Conservation (phyloP, 2,329 filamentous ascomycete species). For the Colletotrichum plurivorum region DNA sequence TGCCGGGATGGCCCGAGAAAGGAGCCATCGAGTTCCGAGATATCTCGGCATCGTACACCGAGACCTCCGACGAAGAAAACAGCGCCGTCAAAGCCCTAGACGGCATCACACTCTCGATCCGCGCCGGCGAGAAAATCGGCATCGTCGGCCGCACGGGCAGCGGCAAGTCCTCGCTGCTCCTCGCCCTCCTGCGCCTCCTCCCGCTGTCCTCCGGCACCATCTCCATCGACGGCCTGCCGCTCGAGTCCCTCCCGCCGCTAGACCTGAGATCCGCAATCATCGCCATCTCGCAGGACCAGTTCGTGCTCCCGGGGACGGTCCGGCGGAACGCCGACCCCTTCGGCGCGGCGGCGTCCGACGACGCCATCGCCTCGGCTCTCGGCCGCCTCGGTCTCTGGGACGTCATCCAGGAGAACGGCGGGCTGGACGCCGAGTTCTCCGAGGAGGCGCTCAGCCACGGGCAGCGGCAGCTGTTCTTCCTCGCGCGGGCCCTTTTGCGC, state of each 20-base stretch:
- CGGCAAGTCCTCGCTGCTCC: constrained; percentile 45
- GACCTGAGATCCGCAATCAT: constrained; percentile 41
- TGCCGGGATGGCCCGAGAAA: constrained; percentile 50
- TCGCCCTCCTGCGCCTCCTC: constrained; percentile 61
- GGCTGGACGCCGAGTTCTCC: constrained; percentile 43
- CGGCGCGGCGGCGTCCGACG: background rate
- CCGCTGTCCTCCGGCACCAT: constrained; percentile 56
- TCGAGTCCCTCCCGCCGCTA: constrained; percentile 37
- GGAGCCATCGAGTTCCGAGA: constrained; percentile 52
- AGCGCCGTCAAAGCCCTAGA: constrained; percentile 43
- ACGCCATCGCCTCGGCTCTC: constrained; percentile 51
- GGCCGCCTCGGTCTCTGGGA: constrained; percentile 39
- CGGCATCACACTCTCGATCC: constrained; percentile 57
- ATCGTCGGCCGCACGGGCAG: constrained; percentile 53
- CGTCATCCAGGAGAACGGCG: constrained; percentile 44
- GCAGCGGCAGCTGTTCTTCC: constrained; percentile 50
- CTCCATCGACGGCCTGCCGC: constrained; percentile 48
- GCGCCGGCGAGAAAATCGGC: constrained; percentile 50
- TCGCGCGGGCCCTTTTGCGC: constrained; percentile 50
- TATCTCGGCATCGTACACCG: constrained; percentile 23
- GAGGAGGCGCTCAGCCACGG: constrained; percentile 50
- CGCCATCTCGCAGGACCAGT: constrained; percentile 35
- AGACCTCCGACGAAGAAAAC: constrained; percentile 42
- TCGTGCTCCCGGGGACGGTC: constrained; percentile 35
- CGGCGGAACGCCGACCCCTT: constrained; percentile 71